Evolutionary conservation across 805 yeast genomes (phyloP), one percentile per base, ranked within the genome.

Genomic region (Schwanniomyces vanrijiae): DNA sequence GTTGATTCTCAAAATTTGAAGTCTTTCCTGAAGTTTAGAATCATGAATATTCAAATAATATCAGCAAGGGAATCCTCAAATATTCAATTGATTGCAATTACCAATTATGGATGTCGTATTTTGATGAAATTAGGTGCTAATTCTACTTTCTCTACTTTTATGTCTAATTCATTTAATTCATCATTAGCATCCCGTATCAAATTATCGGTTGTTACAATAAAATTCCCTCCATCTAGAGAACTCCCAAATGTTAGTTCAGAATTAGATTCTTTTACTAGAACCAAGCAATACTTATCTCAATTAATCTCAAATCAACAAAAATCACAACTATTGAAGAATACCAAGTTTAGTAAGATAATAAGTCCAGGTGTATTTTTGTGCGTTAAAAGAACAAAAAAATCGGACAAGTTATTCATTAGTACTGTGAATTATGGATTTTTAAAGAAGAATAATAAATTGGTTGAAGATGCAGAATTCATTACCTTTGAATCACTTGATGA

Each of bases 361-460:
- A 82, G 95, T 18, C 96, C 97, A 0, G 96, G 96, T n/a, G 83
- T 90, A 3, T 91, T 83, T 58, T 75, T 91, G 50, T 85, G 88
- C 34, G 87, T 85, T 10, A 71, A 71, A 46, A 77, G 80, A 43
- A 70, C 75, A 3, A 69, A 66, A 44, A 61, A 61, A 38, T 67
- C 75, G 4, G 77, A 73, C 49, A 77, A 78, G 45, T 65, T 89
- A 19, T 90, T 87, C 62, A 84, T 86, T 3, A 76, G 92, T 40
- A 85, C 90, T 7, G 86, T 94, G 6, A 97, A 94, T 64, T 84
- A 88, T 59, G 96, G 97, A 37, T 76, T 87, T 37, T 69, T 90
- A 52, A 90, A 89, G 59, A 84, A 83, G 53, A 82, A 83, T 48
- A 82, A 82, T 49, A 81, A 81, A 54, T 80, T 85, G 55, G 75